phyloP scores from a whole-genome alignment of 2,329 filamentous ascomycete genomes.

The Saccharata proteae region DNA sequence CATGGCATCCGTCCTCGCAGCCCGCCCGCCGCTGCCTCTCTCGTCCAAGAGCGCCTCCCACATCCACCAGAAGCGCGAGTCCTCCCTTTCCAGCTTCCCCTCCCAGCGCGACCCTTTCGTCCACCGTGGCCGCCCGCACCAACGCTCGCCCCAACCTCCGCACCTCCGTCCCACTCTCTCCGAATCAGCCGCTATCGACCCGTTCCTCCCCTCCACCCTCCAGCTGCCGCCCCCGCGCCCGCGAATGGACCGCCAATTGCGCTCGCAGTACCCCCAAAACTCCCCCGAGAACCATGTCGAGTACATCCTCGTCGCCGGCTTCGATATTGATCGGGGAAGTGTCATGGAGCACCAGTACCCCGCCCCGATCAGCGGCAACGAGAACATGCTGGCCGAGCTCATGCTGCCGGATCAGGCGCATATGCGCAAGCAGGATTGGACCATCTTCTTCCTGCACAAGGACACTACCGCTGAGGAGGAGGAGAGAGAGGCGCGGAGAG shows the following conservation, averaged over 20 bases:
- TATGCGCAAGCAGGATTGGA: slow-evolving; percentile 93
- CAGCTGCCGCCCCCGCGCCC: slow-evolving; percentile 15
- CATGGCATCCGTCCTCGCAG: slow-evolving; percentile 20
- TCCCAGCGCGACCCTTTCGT: slow-evolving; percentile 27
- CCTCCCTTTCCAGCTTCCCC: slow-evolving; percentile 30
- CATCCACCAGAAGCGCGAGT: slow-evolving; percentile 18
- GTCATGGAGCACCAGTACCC: slow-evolving; percentile 99
- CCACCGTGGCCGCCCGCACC: slow-evolving; percentile 21
- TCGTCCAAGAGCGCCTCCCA: slow-evolving; percentile 1
- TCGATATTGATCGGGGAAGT: slow-evolving; percentile 90
- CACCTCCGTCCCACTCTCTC: slow-evolving; percentile 22
- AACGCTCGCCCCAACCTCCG: slow-evolving; percentile 24
- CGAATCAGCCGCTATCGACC: slow-evolving; percentile 15
- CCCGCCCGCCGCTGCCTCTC: slow-evolving; percentile 14
- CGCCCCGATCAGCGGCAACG: slow-evolving; percentile 86
- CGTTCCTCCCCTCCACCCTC: slow-evolving; percentile 11
- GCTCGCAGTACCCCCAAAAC: slow-evolving; percentile 37
- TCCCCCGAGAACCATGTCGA: slow-evolving; percentile 79
- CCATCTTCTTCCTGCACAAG: slow-evolving; percentile 97
- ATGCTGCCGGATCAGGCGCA: slow-evolving; percentile 98
- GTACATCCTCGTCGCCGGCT: slow-evolving; percentile 93
- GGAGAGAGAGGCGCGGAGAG: slow-evolving; percentile 44
- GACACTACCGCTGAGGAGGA: slow-evolving; percentile 78
- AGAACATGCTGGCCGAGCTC: slow-evolving; percentile 94
- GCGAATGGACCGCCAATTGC: slow-evolving; percentile 20